Evolutionary conservation across 2,329 filamentous ascomycete species (phyloP).

Genomic region (Penicillium psychrosexuale): DNA sequence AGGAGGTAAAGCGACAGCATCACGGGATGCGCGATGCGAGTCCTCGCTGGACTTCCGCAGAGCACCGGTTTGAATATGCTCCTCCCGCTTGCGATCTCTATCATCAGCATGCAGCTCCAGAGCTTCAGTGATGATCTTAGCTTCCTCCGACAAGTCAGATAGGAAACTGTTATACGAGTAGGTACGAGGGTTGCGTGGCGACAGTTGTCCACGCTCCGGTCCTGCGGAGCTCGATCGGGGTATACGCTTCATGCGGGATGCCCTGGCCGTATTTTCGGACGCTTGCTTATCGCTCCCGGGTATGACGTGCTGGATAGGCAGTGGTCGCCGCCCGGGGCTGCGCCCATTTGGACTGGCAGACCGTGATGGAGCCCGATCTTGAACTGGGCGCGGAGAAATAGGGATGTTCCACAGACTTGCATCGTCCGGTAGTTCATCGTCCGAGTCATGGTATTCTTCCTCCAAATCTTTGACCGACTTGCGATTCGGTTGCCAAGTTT

Average conservation of each 20-base stretch:
- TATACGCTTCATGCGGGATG: constrained; percentile 31
- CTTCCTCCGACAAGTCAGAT: constrained; percentile 58
- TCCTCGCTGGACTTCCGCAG: constrained; percentile 39
- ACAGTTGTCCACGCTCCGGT: constrained; percentile 42
- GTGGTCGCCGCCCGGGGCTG: constrained; percentile 39
- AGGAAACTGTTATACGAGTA: constrained; percentile 60
- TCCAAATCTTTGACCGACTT: constrained; percentile 50
- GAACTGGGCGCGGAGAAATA: constrained; percentile 45
- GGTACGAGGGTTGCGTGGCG: constrained; percentile 46
- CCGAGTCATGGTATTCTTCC: constrained; percentile 50
- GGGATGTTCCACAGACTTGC: constrained; percentile 52
- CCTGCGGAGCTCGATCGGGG: constrained; percentile 40
- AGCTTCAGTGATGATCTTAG: constrained; percentile 57
- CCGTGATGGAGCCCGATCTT: constrained; percentile 41
- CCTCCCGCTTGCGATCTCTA: constrained; percentile 44
- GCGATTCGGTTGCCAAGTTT: constrained; percentile 44
- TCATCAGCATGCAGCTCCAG: constrained; percentile 58
- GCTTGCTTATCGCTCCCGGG: constrained; percentile 25
- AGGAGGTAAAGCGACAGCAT: constrained; percentile 54
- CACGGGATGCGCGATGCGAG: constrained; percentile 36
- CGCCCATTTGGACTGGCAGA: constrained; percentile 43
- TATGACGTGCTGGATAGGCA: constrained; percentile 43
- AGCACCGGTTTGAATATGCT: constrained; percentile 47
- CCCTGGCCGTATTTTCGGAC: constrained; percentile 27
- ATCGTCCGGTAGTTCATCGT: constrained; percentile 51